A percentile compares a stretch with the other conserved stretches of the same genome.
Conservation (phyloP, 306 rosid genomes). For the Casuarina equisetifolia region DNA sequence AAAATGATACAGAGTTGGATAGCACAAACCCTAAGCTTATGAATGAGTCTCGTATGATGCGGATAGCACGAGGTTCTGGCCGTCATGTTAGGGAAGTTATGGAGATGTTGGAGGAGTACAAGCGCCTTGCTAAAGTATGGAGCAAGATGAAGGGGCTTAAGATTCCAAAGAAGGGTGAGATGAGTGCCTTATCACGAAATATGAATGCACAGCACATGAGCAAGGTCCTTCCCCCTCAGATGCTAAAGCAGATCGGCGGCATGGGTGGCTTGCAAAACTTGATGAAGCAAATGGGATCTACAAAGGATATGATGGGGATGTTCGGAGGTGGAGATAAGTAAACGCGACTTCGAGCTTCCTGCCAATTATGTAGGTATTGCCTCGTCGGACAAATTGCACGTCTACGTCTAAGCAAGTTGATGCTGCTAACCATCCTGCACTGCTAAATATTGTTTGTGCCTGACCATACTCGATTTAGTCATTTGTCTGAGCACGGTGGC, state of each 20-base stretch:
- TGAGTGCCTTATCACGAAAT: slow-evolving; percentile 67
- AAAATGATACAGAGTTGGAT: slow-evolving; percentile 66
- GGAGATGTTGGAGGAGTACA: slow-evolving; percentile 91
- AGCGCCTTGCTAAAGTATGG: slow-evolving; percentile 77
- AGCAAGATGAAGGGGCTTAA: slow-evolving; percentile 79
- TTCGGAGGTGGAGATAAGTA: slow-evolving; percentile 69
- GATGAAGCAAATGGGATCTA: slow-evolving; percentile 85
- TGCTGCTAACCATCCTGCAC: background rate
- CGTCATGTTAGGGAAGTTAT: slow-evolving; percentile 61
- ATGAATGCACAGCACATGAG: slow-evolving; percentile 88
- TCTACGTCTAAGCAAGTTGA: background rate
- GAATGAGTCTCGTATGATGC: slow-evolving; percentile 75
- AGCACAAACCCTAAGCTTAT: slow-evolving; percentile 75
- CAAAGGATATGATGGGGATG: slow-evolving; percentile 88
- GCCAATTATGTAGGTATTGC: background rate
- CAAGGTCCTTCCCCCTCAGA: slow-evolving; percentile 81
- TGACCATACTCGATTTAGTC: background rate
- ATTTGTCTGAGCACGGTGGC: background rate
- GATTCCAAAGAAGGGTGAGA: slow-evolving; percentile 82
- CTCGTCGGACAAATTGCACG: background rate
- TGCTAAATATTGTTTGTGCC: background rate
- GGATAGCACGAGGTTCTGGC: slow-evolving; percentile 85
- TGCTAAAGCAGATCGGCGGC: slow-evolving; percentile 88
- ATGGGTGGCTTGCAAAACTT: slow-evolving; percentile 81
- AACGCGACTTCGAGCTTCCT: background rate